phyloP scores from a whole-genome alignment of 768 basidiomycete genomes.

The Suillus hirtellus region DNA sequence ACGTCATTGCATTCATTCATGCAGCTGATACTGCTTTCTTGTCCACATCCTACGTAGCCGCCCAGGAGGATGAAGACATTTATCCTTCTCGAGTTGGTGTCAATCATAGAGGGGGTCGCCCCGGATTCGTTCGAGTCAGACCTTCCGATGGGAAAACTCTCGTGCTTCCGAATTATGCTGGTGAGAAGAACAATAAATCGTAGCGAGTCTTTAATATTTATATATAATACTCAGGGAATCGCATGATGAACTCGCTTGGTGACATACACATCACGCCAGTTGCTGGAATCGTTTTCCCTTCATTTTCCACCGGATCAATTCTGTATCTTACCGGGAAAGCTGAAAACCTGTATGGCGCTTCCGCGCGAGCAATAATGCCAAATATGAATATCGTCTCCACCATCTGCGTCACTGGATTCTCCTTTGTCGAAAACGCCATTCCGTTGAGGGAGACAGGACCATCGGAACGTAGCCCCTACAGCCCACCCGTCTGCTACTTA shows the following conservation, averaged over 20 bases:
- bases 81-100: slow-evolving; percentile 62
- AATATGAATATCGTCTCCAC: slow-evolving; percentile 45
- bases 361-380: slow-evolving; percentile 55
- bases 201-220: slow-evolving; percentile 4
- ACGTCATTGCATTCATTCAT: slow-evolving; percentile 48
- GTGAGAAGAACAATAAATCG: slow-evolving; percentile 21
- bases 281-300: slow-evolving; percentile 58
- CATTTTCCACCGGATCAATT: slow-evolving; percentile 53
- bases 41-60: slow-evolving; percentile 51
- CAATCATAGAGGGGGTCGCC: slow-evolving; percentile 65
- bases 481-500: slow-evolving; percentile 55
- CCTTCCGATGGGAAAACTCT: slow-evolving; percentile 56
- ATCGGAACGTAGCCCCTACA: slow-evolving; percentile 49
- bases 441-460: slow-evolving; percentile 46
- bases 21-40: slow-evolving; percentile 55
- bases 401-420: slow-evolving; percentile 51
- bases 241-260: slow-evolving; percentile 62
- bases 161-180: slow-evolving; percentile 61
- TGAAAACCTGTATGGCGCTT: slow-evolving; percentile 46
- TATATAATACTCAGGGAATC: slow-evolving; percentile 45
- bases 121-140: slow-evolving; percentile 60
- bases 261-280: slow-evolving; percentile 58
- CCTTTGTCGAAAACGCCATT: slow-evolving; percentile 52
- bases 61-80: slow-evolving; percentile 34
- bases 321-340: slow-evolving; percentile 63